Conservation (phyloP, 2,329 filamentous ascomycete species). For the Pseudopithomyces maydicus region DNA sequence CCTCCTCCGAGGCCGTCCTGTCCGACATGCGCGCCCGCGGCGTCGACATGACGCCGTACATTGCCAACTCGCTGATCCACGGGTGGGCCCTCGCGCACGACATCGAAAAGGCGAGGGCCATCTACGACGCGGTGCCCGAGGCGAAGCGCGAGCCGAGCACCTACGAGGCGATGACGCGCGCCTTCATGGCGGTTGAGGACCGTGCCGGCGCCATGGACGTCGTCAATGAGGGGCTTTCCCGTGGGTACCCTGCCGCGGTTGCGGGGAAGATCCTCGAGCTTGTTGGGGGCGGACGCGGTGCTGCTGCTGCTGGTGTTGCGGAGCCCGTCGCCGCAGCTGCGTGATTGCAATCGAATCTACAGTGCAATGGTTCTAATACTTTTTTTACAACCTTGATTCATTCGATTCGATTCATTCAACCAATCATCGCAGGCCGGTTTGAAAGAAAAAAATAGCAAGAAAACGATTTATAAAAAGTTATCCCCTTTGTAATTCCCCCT, state of each 20-base stretch:
- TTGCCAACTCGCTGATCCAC: conserved; percentile 97
- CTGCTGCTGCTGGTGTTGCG: conserved; percentile 14
- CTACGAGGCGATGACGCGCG: conserved; percentile 97
- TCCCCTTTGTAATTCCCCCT: not conserved
- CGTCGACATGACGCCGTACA: conserved; percentile 92
- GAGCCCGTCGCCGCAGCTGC: no score
- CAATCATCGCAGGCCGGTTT: no score
- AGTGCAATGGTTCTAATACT: no score
- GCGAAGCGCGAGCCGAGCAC: conserved; percentile 92
- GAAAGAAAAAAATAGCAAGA: no score
- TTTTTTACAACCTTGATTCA: no score
- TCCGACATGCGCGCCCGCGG: conserved; percentile 73
- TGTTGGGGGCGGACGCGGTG: conserved; percentile 54
- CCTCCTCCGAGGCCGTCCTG: conserved; percentile 72
- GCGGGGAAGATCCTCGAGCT: conserved; percentile 93
- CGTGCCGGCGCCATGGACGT: conserved; percentile 75
- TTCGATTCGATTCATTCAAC: no score
- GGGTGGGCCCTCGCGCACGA: conserved; percentile 89
- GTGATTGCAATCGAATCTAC: no score
- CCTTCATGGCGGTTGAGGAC: conserved; percentile 84
- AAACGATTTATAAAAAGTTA: no score
- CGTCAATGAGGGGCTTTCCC: conserved; percentile 86
- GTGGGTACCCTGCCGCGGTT: conserved; percentile 90
- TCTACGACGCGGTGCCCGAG: conserved; percentile 79
- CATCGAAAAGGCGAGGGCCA: conserved; percentile 74